Conservation (phyloP, 768 basidiomycete species). For the Lepiota venenata region DNA sequence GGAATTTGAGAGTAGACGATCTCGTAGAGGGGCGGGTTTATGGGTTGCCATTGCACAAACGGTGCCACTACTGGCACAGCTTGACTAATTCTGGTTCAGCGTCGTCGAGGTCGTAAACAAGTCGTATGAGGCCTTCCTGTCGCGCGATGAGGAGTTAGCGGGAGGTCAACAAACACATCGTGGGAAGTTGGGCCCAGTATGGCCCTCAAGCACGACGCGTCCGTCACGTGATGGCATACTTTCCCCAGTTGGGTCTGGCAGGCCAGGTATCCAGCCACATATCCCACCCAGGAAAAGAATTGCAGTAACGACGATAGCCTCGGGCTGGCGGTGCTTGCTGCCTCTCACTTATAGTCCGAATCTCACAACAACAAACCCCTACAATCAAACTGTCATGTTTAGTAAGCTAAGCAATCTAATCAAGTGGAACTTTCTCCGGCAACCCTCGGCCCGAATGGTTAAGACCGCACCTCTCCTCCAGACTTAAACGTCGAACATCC, state of each 20-base stretch:
- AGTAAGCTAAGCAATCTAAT: conserved; percentile 1
- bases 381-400: no score
- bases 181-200: conserved; percentile 27
- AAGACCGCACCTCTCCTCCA: conserved; percentile 17
- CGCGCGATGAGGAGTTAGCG: conserved; percentile 16
- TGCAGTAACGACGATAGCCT: no score
- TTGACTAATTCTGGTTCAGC: neutral
- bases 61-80: conserved; percentile 9
- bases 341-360: no score
- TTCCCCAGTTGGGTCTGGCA: no score
- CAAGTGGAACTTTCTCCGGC: conserved; percentile 19
- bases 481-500: neutral
- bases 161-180: conserved; percentile 39
- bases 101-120: conserved; percentile 11
- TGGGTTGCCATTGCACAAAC: conserved; percentile 28
- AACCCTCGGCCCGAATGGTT: conserved; percentile 23
- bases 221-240: conserved; percentile 35
- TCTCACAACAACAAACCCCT: no score
- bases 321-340: no score
- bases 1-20: conserved; percentile 59
- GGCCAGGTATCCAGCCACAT: no score
- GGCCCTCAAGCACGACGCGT: conserved; percentile 25
- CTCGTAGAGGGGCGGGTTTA: conserved; percentile 47
- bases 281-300: no score
- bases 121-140: conserved; percentile 13